Evolutionary conservation across 257 asterid species (phyloP).

Genomic region (Nicotiana benthamiana): DNA sequence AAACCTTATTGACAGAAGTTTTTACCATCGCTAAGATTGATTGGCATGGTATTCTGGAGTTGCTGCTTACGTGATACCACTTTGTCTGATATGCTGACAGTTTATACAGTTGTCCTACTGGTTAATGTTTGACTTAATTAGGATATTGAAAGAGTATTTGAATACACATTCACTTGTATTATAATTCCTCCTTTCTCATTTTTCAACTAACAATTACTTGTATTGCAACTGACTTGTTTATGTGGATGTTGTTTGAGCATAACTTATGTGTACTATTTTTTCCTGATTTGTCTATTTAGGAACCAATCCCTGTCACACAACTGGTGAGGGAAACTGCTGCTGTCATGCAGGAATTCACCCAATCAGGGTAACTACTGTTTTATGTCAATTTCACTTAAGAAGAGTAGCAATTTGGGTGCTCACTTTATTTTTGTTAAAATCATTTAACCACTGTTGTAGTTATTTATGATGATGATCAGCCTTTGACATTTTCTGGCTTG

Average conservation of each 20-base stretch:
- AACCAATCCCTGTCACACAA: conserved; percentile 92
- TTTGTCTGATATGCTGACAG: background rate
- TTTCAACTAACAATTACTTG: background rate
- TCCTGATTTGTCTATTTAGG: conserved; percentile 29
- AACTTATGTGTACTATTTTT: background rate
- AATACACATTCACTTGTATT: no score
- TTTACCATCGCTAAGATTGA: background rate
- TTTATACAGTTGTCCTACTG: background rate
- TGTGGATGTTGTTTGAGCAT: background rate
- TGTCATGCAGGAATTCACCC: conserved; percentile 99
- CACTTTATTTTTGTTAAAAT: background rate
- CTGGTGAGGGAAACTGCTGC: conserved; percentile 98
- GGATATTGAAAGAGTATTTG: background rate
- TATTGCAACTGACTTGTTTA: background rate
- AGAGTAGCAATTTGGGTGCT: background rate
- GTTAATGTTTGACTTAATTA: background rate
- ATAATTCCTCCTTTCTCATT: no score
- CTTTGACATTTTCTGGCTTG: no score
- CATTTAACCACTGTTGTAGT: background rate
- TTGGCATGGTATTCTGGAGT: background rate
- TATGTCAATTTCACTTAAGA: background rate
- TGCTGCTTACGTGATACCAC: background rate
- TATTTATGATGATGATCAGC: no score
- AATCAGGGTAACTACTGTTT: conserved; percentile 64
- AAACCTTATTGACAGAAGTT: background rate